A percentile compares a stretch with the other conserved stretches of the same genome.
These are phyloP conservation scores for Nemania sp. DNA, from an alignment of 2,329 filamentous ascomycete species.

Conservation along the genomic window DNA sequence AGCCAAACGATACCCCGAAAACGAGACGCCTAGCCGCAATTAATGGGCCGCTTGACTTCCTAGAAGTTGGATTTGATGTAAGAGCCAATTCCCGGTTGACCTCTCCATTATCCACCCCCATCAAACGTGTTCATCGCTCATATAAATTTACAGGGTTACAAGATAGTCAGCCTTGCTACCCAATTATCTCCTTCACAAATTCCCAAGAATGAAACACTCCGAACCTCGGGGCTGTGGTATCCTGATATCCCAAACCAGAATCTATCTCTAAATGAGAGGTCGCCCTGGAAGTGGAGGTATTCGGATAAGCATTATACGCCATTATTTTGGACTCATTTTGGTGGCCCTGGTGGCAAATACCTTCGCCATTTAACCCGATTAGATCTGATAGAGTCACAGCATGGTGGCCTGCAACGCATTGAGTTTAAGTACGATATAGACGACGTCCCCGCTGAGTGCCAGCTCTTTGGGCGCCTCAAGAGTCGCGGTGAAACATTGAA, in stretches of 20 bases:
- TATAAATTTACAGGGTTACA: conserved; percentile 4
- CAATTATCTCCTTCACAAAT: neutral
- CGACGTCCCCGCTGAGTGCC: too few relatives aligned
- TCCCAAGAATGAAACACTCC: neutral
- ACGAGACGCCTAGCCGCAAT: conserved; percentile 7
- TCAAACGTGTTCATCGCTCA: neutral
- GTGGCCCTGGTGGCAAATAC: conserved; percentile 6
- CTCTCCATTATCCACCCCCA: neutral
- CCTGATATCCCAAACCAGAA: neutral
- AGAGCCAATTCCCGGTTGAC: neutral
- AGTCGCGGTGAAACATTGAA: too few relatives aligned
- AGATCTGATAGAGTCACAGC: neutral
- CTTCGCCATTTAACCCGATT: conserved; percentile 2
- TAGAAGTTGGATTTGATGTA: conserved; percentile 7
- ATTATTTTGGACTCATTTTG: conserved; percentile 1
- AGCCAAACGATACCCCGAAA: neutral
- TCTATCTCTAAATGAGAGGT: conserved; percentile 11
- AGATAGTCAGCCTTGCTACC: conserved; percentile 6
- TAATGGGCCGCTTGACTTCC: neutral
- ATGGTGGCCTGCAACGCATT: neutral
- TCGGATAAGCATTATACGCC: neutral
- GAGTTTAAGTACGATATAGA: too few relatives aligned
- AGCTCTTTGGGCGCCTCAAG: too few relatives aligned
- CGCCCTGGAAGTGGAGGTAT: neutral
- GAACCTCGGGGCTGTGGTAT: conserved; percentile 8